Conservation (phyloP, 2,329 filamentous ascomycete species). For the Fusarium pininemorale region DNA sequence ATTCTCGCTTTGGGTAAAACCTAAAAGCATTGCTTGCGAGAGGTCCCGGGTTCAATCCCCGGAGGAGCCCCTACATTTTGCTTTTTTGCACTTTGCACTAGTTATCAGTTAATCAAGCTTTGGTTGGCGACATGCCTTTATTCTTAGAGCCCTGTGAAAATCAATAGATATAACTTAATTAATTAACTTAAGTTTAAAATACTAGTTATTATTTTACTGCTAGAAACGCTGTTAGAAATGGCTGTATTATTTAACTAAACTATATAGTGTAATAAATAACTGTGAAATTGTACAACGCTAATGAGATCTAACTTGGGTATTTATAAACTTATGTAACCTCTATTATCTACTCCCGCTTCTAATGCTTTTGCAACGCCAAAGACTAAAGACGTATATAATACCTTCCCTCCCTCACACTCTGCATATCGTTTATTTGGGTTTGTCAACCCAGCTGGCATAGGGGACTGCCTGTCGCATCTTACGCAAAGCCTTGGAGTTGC, state of each 20-base stretch:
- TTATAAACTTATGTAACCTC: not conserved
- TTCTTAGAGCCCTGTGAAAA: rapidly evolving
- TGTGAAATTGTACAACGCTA: not conserved
- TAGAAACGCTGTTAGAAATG: rapidly evolving
- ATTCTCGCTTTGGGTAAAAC: conserved; percentile 37
- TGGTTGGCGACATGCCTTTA: rapidly evolving
- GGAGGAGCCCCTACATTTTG: conserved; percentile 39
- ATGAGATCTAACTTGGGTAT: not conserved
- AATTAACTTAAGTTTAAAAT: rapidly evolving
- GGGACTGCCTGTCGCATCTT: not conserved
- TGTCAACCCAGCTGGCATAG: not conserved
- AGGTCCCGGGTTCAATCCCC: conserved; percentile 59
- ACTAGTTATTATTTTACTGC: rapidly evolving
- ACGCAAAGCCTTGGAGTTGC: not conserved
- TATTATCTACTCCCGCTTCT: too few species aligned
- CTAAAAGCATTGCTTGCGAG: conserved; percentile 39
- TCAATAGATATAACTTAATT: rapidly evolving
- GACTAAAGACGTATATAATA: rapidly evolving
- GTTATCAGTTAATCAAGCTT: too few species aligned
- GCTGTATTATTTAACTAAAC: rapidly evolving
- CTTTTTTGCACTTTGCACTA: rapidly evolving
- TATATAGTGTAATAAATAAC: not conserved
- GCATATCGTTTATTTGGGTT: rapidly evolving
- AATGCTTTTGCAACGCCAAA: not conserved
- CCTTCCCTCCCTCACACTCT: too few species aligned